Base-by-base conservation (phyloP, 169 alveolate species). In the Cryptosporidium sp. region DNA sequence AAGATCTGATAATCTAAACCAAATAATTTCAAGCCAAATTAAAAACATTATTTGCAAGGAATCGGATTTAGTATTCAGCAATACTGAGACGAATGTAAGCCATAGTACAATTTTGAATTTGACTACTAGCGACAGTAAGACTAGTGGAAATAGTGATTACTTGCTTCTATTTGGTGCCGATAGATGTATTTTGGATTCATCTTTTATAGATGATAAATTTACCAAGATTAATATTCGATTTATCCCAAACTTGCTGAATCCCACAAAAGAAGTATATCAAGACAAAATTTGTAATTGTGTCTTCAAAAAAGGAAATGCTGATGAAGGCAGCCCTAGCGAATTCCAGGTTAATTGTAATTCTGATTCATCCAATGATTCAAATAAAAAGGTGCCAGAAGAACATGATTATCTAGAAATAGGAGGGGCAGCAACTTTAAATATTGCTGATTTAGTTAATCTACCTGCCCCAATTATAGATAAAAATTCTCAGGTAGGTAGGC, bases 161-260 rank as follows among this genome's bases (percentile, higher is more conserved):
- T 8, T 65, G 51, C 72, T 65, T 65, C 21, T 65, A 42, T 23
- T 73, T 33, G 33, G 42, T 6, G 86, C 86, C 3, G 71, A 73
- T 31, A 58, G 35, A 31, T 73, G 86, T 60, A 73, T 73, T 53
- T 60, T 73, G 10, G 71, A 73, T 21, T 73, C 86, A 23, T 73
- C 86, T 18, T n/a, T 45, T 51, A n/a, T 21, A 2, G 21, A 23
- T 18, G 0, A 29, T 21, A 35, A 69, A 33, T 21, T 37, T 44
- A 29, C 44, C 4, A 39, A 69, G 26, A 51, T 69, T 69, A 12
- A 16, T 21, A 26, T 45, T 42, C 65, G 84, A 69, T 18, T 69
- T 23, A 69, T 69, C 39, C 84, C 58, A 39, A 26, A 44, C 35
- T 21, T 56, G 67, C 8, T 0, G 67, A 16, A 4, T 7, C 21